Conservation (phyloP, 768 basidiomycete species). For the Naganishia onofrii region DNA sequence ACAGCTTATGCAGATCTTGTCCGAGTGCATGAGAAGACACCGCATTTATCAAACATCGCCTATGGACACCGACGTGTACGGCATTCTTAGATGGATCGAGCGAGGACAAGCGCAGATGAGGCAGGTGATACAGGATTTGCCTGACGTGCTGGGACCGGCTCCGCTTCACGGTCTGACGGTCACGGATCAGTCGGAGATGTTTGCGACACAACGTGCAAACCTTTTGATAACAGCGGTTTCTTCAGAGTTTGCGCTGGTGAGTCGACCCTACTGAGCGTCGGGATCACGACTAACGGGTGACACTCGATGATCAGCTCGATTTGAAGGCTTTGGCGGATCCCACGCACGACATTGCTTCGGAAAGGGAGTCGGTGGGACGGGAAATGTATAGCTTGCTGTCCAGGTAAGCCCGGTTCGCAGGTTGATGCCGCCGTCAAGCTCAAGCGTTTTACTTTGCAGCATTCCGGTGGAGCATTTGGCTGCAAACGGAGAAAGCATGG, state of each 20-base stretch:
- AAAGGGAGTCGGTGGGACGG: conserved; percentile 37
- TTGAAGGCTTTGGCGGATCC: conserved; percentile 34
- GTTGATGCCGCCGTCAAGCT: background rate
- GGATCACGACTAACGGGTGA: background rate
- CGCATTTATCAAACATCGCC: conserved; percentile 32
- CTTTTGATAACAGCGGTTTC: conserved; percentile 40
- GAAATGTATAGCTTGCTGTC: conserved; percentile 37
- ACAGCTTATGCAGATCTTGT: conserved; percentile 37
- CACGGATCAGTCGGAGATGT: conserved; percentile 30
- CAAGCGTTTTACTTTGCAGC: background rate
- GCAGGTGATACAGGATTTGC: background rate
- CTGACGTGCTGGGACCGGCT: conserved; percentile 16
- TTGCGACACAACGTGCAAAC: conserved; percentile 43
- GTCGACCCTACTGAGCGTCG: conserved; percentile 3
- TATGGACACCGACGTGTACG: conserved; percentile 24
- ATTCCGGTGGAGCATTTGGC: conserved; percentile 43
- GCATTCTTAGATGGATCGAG: conserved; percentile 28
- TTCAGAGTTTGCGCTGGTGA: conserved; percentile 40
- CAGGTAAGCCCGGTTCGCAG: conserved; percentile 15
- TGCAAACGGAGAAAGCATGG: conserved; percentile 43
- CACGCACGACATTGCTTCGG: conserved; percentile 33
- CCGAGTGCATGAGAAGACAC: conserved; percentile 38
- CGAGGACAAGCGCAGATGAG: background rate
- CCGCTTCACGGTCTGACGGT: background rate
- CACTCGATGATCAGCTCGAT: conserved; percentile 34